Conservation (phyloP, 2,329 filamentous ascomycete genomes). For the Colletotrichum falcatum region DNA sequence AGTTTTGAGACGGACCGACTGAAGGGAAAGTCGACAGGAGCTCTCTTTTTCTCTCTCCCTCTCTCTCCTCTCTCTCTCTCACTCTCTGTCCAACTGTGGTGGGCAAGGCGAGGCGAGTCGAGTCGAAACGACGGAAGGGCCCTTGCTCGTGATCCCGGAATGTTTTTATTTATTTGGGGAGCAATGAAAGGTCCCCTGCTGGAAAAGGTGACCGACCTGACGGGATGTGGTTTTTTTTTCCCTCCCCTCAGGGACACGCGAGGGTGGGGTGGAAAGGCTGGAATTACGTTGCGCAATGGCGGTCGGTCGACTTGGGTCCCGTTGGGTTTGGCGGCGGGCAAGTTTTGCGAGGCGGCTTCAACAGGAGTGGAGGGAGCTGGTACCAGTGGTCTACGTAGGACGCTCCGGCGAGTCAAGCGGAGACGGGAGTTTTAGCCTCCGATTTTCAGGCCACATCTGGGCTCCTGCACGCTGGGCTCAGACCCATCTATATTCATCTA, state of each 20-base stretch:
- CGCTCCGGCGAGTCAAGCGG: constrained; percentile 30
- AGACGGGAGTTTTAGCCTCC: constrained; percentile 41
- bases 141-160: constrained; percentile 39
- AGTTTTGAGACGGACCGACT: constrained; percentile 19
- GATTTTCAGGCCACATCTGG: constrained; percentile 20
- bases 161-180: constrained; percentile 31
- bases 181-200: constrained; percentile 29
- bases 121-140: constrained; percentile 23
- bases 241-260: constrained; percentile 21
- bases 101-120: constrained; percentile 27
- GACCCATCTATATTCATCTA: not conserved
- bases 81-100: not conserved
- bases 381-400: not conserved
- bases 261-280: constrained; percentile 40
- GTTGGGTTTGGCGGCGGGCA: constrained; percentile 33
- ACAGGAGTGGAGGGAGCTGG: constrained; percentile 11
- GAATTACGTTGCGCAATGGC: constrained; percentile 33
- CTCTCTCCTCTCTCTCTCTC: not conserved
- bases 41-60: constrained; percentile 12
- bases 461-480: constrained; percentile 4
- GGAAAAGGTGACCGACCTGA: constrained; percentile 5
- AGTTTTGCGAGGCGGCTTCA: constrained; percentile 29
- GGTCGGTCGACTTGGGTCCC: constrained; percentile 19
- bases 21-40: constrained; percentile 23
- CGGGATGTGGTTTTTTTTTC: constrained; percentile 29